These are phyloP conservation scores for Penicillium sp. DNA, from an alignment of 2,329 filamentous ascomycete genomes.

Conservation along the genomic window DNA sequence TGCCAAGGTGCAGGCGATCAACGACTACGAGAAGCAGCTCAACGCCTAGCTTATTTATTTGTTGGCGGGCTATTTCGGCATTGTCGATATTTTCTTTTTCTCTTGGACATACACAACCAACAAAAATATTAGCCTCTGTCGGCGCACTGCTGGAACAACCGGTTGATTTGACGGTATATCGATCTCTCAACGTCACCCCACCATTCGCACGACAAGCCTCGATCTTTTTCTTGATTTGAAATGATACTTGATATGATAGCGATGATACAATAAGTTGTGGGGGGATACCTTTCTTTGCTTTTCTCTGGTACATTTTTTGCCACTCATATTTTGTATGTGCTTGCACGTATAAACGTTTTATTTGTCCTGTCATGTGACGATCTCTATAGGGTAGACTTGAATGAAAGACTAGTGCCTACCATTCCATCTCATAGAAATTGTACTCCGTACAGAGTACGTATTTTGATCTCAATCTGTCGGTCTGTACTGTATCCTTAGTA, in stretches of 20 bases:
- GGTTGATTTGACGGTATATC: not conserved
- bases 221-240: not conserved
- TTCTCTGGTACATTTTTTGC: not conserved
- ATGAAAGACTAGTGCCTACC: not conserved
- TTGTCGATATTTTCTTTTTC: not conserved
- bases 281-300: conserved; percentile 13
- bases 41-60: conserved; percentile 1
- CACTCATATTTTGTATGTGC: not conserved
- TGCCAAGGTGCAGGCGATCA: conserved; percentile 53
- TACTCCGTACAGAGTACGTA: no score
- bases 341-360: not conserved
- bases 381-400: no score
- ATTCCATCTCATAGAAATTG: not conserved
- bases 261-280: not conserved
- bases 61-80: not conserved
- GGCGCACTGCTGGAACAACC: not conserved
- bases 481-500: not conserved
- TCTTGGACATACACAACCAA: not conserved
- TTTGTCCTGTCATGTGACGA: no score
- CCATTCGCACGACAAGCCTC: not conserved
- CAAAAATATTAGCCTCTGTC: not conserved
- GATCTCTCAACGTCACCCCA: not conserved
- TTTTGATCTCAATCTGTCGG: no score
- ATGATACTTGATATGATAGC: not conserved
- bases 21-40: conserved; percentile 39